Evolutionary conservation across 2,329 filamentous ascomycete genomes (phyloP), one percentile per base, ranked within the genome.

Genomic region (Aspergillus pseudoglaucus): DNA sequence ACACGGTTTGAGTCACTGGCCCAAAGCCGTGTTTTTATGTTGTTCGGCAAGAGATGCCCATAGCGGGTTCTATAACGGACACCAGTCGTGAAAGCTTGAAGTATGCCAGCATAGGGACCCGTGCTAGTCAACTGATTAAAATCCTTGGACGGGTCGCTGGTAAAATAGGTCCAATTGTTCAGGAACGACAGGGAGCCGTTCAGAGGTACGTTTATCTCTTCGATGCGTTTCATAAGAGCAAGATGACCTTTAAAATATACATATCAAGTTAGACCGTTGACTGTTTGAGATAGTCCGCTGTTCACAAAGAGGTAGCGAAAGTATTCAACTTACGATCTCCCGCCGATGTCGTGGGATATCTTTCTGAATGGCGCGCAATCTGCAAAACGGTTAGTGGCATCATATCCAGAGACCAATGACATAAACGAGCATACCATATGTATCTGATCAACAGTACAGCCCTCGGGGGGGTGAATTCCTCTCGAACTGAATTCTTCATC

Each of bases 281-380:
- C 1, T 39, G 15, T 39, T 18, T 37, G 25, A 37, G 33, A n/a
- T 10, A 7, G 14, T 6, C 7, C n/a, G 4, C 33, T 37, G 33
- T 46, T 12, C 30, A 25, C 39, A 38, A 30, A 10, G 32, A 5
- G n/a, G 18, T 7, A 40, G 14, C 12, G 22, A 42, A 49, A 33
- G 22, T 46, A 15, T 43, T 48, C 39, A 44, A 74, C 75, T 46
- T 69, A 78, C 78, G 71, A 42, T 56, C 61, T 23, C 76, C 78
- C 37, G 75, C 73, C 50, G 64, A 70, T 32, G 59, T 61, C 0
- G 78, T 82, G 1, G 79, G 79, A 62, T 80, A 81, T 57, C 79
- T 67, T 58, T 81, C 79, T 18, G 69, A 76, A 65, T 82, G 79
- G 37, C 79, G 71, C 17, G 79, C 76, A 67, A 81, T 75, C 76